Conservation (phyloP, 306 rosid species). For the Delonix regia region DNA sequence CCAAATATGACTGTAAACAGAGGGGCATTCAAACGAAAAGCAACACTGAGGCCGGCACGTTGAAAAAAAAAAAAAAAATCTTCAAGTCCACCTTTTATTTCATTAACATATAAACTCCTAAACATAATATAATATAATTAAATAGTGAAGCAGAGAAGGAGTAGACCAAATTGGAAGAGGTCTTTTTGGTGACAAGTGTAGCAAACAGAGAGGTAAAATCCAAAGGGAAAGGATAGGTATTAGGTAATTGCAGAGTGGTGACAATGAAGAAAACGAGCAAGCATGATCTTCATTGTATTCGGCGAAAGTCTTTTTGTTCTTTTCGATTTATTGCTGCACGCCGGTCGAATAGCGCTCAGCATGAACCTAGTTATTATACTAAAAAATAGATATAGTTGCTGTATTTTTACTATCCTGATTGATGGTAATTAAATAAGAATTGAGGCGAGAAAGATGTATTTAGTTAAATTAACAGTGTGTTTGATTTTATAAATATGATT, state of each 20-base stretch:
- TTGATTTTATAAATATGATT: no score
- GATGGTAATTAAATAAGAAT: no score
- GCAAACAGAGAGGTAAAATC: background rate
- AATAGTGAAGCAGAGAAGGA: background rate
- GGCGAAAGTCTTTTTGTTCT: background rate
- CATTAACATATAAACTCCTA: background rate
- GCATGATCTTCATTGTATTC: background rate
- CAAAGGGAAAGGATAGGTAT: background rate
- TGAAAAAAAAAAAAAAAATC: background rate
- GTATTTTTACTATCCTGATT: no score
- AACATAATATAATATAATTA: background rate
- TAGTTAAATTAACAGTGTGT: no score
- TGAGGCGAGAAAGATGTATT: no score
- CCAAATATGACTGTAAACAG: no score
- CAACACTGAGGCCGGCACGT: constrained; percentile 23
- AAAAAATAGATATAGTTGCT: no score
- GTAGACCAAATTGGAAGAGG: background rate
- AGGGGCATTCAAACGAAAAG: background rate
- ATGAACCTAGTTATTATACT: no score
- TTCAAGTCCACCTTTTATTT: no score
- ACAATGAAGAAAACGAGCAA: background rate
- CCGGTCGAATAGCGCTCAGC: no score
- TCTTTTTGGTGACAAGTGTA: background rate
- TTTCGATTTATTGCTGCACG: background rate
- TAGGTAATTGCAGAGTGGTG: background rate